Conservation (phyloP, 2,329 filamentous ascomycete genomes). For the Pseudogymnoascus pannorum region DNA sequence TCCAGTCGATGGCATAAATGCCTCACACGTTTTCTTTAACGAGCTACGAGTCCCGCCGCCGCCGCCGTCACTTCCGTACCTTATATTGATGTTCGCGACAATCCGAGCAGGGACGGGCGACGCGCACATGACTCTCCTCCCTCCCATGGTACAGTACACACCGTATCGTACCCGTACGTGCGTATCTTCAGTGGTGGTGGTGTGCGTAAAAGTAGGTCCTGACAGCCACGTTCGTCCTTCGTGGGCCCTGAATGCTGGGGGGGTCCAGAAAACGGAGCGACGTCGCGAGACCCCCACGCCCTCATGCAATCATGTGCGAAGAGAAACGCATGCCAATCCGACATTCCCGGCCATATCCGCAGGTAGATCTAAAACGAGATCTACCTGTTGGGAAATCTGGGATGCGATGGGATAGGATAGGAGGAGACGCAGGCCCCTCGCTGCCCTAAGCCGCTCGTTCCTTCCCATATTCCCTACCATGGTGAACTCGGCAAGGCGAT, state of each 20-base stretch:
- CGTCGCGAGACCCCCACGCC: conserved; percentile 2
- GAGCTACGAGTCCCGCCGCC: not conserved
- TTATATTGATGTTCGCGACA: not conserved
- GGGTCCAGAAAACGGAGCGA: not conserved
- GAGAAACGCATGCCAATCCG: not conserved
- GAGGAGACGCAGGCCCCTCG: not conserved
- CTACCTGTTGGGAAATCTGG: not conserved
- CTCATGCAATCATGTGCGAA: not conserved
- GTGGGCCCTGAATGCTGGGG: not conserved
- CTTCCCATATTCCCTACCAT: too few species aligned
- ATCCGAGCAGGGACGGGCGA: too few species aligned
- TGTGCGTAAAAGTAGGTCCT: not conserved
- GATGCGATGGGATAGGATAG: too few species aligned
- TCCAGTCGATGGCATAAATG: not conserved
- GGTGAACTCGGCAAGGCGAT: not conserved
- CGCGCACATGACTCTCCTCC: not conserved
- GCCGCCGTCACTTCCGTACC: not conserved
- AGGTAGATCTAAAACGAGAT: not conserved
- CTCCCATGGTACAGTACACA: too few species aligned
- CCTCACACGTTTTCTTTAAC: not conserved
- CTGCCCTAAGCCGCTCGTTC: not conserved
- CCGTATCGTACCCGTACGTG: not conserved
- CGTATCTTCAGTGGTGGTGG: not conserved
- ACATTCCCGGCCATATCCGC: not conserved
- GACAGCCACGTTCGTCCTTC: not conserved